A percentile compares a stretch with the other conserved stretches of the same genome.
phyloP scores from a whole-genome alignment of 306 rosid species.

The Neltuma alba region DNA sequence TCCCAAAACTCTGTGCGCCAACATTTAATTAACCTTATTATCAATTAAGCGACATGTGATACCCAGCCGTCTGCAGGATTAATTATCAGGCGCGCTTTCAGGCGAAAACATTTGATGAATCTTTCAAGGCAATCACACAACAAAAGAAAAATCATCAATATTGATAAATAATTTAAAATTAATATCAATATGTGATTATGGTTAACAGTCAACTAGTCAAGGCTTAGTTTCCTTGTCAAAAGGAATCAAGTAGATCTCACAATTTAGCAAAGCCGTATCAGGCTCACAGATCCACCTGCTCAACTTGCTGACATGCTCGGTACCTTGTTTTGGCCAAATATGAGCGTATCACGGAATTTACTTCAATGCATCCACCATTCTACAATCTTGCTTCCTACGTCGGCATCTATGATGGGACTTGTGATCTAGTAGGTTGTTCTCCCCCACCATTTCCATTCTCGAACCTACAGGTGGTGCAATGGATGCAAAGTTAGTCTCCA shows the following conservation, averaged over 20 bases:
- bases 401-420: constrained; percentile 92
- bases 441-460: constrained; percentile 86
- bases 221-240: neutral
- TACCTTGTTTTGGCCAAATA: constrained; percentile 25
- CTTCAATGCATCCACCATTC: constrained; percentile 76
- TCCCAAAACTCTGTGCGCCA: neutral
- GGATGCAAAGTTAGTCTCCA: constrained; percentile 29
- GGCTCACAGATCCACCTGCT: constrained; percentile 7
- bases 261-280: constrained; percentile 22
- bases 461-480: constrained; percentile 60
- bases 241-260: constrained; percentile 10
- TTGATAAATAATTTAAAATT: neutral
- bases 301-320: constrained; percentile 6
- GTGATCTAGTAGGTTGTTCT: constrained; percentile 81
- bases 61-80: neutral
- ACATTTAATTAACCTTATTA: neutral
- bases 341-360: constrained; percentile 24
- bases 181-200: neutral
- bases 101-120: neutral
- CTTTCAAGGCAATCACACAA: neutral
- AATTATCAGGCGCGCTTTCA: neutral
- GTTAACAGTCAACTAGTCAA: neutral
- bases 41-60: neutral
- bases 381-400: constrained; percentile 87
- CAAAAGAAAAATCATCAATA: neutral